Conservation (phyloP, 345 rosid species). For the Eutrema japonicum region DNA sequence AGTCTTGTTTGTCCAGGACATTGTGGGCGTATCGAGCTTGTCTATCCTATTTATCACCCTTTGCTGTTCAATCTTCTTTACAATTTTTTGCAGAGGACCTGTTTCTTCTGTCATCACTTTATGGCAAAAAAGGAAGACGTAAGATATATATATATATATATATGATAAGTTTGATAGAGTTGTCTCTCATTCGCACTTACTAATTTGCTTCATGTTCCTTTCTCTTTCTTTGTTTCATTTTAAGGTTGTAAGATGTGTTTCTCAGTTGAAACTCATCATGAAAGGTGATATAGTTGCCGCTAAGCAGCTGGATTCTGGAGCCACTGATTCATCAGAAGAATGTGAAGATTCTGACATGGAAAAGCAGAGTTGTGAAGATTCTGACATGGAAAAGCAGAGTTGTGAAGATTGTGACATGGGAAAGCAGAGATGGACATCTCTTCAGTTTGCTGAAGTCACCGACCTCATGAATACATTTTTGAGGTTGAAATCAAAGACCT, state of each 20-base stretch:
- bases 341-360: slow-evolving; percentile 33
- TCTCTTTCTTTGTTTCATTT: slow-evolving; percentile 31
- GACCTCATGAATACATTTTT: slow-evolving; percentile 57
- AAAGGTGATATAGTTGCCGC: slow-evolving; percentile 82
- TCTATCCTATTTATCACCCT: slow-evolving; percentile 75
- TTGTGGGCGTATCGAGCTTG: slow-evolving; percentile 86
- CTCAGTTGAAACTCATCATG: slow-evolving; percentile 69
- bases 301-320: slow-evolving; percentile 53
- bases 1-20: slow-evolving; percentile 79
- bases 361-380: slow-evolving; percentile 25
- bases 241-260: slow-evolving; percentile 63
- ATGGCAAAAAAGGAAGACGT: slow-evolving; percentile 51
- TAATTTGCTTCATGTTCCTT: slow-evolving; percentile 19
- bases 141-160: slow-evolving; percentile 17
- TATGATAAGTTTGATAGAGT: slow-evolving; percentile 5
- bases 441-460: slow-evolving; percentile 71
- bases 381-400: background rate
- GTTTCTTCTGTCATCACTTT: slow-evolving; percentile 72
- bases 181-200: slow-evolving; percentile 1
- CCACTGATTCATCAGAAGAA: slow-evolving; percentile 40
- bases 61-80: slow-evolving; percentile 67
- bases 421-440: slow-evolving; percentile 74
- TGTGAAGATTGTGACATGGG: slow-evolving; percentile 36
- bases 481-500: slow-evolving; percentile 50
- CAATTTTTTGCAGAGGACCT: slow-evolving; percentile 63